phyloP scores from a whole-genome alignment of 2,329 filamentous ascomycete species.

The Aspergillus sp. region DNA sequence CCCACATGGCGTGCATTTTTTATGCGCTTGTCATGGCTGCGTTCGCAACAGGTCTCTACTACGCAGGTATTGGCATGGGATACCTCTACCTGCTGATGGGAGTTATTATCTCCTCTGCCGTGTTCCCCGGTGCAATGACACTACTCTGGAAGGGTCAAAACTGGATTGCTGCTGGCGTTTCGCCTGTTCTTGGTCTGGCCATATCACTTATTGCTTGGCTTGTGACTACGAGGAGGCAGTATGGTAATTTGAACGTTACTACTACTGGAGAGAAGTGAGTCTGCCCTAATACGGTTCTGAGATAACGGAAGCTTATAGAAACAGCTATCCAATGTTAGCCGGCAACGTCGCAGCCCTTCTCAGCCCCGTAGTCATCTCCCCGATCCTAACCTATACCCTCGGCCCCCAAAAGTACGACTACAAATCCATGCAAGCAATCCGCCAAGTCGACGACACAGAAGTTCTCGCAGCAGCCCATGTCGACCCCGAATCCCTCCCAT shows the following conservation, averaged over 20 bases:
- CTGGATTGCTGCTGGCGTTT: constrained; percentile 63
- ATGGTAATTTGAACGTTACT: constrained; percentile 60
- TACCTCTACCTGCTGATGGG: constrained; percentile 89
- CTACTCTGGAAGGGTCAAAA: constrained; percentile 77
- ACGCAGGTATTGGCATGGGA: constrained; percentile 75
- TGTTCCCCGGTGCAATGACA: constrained; percentile 73
- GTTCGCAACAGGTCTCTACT: constrained; percentile 68
- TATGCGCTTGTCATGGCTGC: constrained; percentile 72
- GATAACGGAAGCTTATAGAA: not conserved
- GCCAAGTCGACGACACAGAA: constrained; percentile 70
- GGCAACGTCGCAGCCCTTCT: constrained; percentile 80
- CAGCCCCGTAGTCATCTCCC: constrained; percentile 67
- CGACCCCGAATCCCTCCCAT: constrained; percentile 59
- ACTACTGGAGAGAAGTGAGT: constrained; percentile 69
- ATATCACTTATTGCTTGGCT: constrained; percentile 70
- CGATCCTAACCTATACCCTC: constrained; percentile 64
- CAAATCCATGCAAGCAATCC: constrained; percentile 72
- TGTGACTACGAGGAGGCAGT: constrained; percentile 64
- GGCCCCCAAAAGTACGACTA: constrained; percentile 77
- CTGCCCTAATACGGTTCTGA: not conserved
- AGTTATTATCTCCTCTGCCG: constrained; percentile 77
- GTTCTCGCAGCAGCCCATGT: constrained; percentile 56
- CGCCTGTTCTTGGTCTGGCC: constrained; percentile 61
- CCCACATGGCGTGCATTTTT: constrained; percentile 63
- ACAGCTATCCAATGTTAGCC: constrained; percentile 68